A percentile compares a stretch with the other conserved stretches of the same genome.
These are phyloP conservation scores for Euphorbia celastroides DNA, from an alignment of 441 rosid genomes.

Conservation along the genomic window DNA sequence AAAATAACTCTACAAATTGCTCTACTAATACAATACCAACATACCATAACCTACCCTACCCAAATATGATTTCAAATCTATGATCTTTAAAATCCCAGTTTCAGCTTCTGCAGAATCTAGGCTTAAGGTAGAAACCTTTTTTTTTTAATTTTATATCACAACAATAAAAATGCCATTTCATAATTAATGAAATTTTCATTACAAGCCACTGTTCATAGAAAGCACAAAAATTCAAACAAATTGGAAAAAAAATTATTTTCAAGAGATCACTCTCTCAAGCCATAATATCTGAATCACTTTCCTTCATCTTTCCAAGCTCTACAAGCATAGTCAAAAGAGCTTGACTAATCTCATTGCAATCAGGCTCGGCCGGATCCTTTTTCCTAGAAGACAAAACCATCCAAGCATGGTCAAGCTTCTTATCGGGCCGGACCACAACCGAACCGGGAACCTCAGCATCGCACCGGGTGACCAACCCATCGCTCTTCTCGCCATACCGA, in stretches of 20 bases:
- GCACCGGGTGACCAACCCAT: slow-evolving; percentile 54
- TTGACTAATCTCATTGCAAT: slow-evolving; percentile 57
- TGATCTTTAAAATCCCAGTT: too few species aligned
- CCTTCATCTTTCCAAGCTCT: slow-evolving; percentile 38
- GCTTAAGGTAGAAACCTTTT: too few species aligned
- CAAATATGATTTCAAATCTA: too few species aligned
- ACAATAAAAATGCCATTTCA: not conserved
- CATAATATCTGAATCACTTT: not conserved
- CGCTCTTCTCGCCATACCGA: slow-evolving; percentile 64
- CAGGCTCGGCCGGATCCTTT: slow-evolving; percentile 39
- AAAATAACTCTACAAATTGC: too few species aligned
- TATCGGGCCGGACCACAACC: slow-evolving; percentile 41
- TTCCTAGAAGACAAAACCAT: slow-evolving; percentile 53
- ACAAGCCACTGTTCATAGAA: not conserved
- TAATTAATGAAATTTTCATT: slow-evolving; percentile 2
- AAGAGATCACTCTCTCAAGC: not conserved
- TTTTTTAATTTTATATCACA: too few species aligned
- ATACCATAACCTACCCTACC: too few species aligned
- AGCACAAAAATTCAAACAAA: not conserved
- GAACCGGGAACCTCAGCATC: slow-evolving; percentile 74
- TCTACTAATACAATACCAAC: too few species aligned
- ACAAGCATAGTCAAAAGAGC: slow-evolving; percentile 55
- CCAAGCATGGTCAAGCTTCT: slow-evolving; percentile 59
- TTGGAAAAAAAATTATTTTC: not conserved
- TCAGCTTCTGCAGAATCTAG: too few species aligned